These are phyloP conservation scores for Solanum microdontum DNA, from an alignment of 257 asterid genomes.

Conservation along the genomic window DNA sequence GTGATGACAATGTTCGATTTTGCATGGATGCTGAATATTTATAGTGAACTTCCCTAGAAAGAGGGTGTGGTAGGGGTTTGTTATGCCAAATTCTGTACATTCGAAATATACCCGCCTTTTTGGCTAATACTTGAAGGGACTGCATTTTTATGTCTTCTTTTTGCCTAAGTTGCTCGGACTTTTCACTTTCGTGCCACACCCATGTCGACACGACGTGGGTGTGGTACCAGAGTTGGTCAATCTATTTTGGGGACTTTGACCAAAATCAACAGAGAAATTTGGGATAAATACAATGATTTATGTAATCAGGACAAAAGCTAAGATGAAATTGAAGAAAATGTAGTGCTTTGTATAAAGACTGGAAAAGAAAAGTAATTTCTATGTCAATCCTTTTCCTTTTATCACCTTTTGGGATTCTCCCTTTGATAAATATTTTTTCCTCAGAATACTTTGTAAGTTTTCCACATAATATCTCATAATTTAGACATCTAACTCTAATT, in stretches of 20 bases:
- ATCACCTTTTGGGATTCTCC: neutral
- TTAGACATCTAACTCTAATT: neutral
- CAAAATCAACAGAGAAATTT: neutral
- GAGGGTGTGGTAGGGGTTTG: neutral
- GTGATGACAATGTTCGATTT: slow-evolving; percentile 3
- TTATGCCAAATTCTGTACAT: neutral
- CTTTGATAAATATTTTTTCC: neutral
- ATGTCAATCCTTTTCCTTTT: neutral
- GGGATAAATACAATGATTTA: neutral
- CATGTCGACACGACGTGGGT: neutral
- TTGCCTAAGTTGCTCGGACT: neutral
- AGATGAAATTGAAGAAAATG: neutral
- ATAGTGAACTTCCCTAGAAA: neutral
- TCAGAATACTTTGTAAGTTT: neutral
- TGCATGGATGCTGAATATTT: neutral
- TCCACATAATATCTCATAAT: neutral
- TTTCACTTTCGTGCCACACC: neutral
- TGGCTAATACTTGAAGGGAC: neutral
- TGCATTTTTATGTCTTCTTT: neutral
- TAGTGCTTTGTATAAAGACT: neutral
- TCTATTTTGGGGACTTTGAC: neutral
- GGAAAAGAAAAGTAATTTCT: neutral
- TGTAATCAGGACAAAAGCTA: too few species aligned
- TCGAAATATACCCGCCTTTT: neutral
- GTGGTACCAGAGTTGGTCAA: neutral